Evolutionary conservation across 2,329 filamentous ascomycete genomes (phyloP).

Genomic region (Beauveria medogensis): DNA sequence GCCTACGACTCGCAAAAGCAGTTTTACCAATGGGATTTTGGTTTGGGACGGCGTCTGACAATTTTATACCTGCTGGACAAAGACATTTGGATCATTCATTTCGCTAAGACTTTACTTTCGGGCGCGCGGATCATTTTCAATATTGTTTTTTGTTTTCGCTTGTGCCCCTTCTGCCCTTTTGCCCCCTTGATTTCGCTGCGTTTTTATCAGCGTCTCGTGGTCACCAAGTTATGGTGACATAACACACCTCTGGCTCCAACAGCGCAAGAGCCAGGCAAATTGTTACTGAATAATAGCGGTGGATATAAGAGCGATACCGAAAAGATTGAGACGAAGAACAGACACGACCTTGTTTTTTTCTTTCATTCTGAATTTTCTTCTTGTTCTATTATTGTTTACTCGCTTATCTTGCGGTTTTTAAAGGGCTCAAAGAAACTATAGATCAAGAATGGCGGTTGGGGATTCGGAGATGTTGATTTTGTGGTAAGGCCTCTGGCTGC

Average conservation of each 20-base stretch:
- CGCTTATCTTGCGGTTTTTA: background rate
- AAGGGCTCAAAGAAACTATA: constrained; percentile 4
- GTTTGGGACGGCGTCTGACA: constrained; percentile 11
- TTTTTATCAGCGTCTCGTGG: constrained; percentile 2
- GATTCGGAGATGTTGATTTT: background rate
- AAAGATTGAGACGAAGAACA: constrained; percentile 7
- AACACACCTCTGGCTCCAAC: constrained; percentile 2
- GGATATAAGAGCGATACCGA: background rate
- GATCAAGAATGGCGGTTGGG: constrained; percentile 1
- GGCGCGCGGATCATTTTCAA: constrained; percentile 5
- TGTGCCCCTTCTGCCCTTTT: constrained; percentile 2
- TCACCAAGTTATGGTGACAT: background rate
- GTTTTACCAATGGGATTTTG: constrained; percentile 7
- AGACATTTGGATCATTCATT: constrained; percentile 12
- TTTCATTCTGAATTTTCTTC: background rate
- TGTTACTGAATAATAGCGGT: constrained; percentile 8
- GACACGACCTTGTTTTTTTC: constrained; percentile 5
- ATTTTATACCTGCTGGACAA: constrained; percentile 9
- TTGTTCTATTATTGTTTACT: constrained; percentile 6
- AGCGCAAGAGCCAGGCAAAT: constrained; percentile 5
- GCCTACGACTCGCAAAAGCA: constrained; percentile 12
- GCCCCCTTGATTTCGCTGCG: constrained; percentile 1
- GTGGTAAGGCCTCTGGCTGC: background rate
- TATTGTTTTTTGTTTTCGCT: constrained; percentile 15
- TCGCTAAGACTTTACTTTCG: constrained; percentile 11